phyloP scores from a whole-genome alignment of 176 grass and related monocot species.

The Microstegium vimineum region DNA sequence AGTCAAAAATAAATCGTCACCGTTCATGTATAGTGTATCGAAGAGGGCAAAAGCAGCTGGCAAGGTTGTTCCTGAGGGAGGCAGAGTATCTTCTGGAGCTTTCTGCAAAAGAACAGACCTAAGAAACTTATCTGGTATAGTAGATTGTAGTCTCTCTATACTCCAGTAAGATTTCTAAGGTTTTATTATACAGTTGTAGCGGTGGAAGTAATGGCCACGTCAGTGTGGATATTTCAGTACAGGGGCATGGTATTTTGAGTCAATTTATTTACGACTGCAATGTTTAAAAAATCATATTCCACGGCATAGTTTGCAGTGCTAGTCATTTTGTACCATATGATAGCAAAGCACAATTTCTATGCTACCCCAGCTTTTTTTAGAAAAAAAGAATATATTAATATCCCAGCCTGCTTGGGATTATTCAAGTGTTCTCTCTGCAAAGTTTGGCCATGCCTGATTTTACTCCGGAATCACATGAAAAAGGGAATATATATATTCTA shows the following conservation, averaged over 20 bases:
- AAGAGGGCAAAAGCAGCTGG: conserved; percentile 76
- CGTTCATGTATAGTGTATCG: conserved; percentile 66
- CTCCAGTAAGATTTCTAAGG: no score
- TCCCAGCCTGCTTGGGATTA: background rate
- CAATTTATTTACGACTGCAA: background rate
- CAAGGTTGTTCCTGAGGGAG: conserved; percentile 69
- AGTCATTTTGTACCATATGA: background rate
- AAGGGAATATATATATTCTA: background rate
- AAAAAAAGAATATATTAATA: no score
- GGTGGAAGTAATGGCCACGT: no score
- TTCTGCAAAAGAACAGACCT: conserved; percentile 43
- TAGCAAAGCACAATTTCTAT: background rate
- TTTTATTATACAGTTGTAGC: no score
- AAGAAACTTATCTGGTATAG: conserved; percentile 6
- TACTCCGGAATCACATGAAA: background rate
- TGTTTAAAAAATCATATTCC: background rate
- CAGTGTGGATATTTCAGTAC: no score
- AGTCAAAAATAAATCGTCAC: conserved; percentile 26
- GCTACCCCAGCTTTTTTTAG: background rate
- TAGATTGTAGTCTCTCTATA: background rate
- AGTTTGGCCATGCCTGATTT: background rate
- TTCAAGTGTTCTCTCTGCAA: background rate
- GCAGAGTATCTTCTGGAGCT: conserved; percentile 59
- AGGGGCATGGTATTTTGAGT: background rate
- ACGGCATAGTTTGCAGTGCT: background rate